Percentiles rank a stretch among this genome's conserved stretches.
Evolutionary conservation across 2,329 filamentous ascomycete species (phyloP).

Genomic region (Penicillium sp.): DNA sequence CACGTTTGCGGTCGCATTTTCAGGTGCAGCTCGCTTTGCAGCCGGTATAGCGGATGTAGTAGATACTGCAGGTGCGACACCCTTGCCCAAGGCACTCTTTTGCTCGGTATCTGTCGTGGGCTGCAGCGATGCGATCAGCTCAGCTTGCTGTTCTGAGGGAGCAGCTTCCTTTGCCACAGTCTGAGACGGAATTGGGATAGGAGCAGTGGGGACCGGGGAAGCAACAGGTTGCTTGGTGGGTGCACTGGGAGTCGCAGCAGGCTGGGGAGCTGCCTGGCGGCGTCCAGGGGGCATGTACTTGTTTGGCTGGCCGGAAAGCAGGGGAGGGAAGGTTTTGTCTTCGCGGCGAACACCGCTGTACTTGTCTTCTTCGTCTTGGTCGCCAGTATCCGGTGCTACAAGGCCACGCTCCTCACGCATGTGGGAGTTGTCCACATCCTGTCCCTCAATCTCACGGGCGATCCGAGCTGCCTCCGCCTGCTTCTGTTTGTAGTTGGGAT

Average conservation of each 20-base stretch:
- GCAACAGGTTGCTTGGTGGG: conserved; percentile 81
- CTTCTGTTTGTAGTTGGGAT: conserved; percentile 77
- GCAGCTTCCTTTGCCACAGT: conserved; percentile 29
- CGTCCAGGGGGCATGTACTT: conserved; percentile 91
- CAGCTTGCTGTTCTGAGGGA: conserved; percentile 23
- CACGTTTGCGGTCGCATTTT: conserved; percentile 60
- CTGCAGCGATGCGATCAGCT: conserved; percentile 24
- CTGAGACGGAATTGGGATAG: conserved; percentile 25
- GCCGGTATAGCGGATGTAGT: conserved; percentile 49
- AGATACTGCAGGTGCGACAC: conserved; percentile 12
- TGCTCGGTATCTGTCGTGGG: conserved; percentile 27
- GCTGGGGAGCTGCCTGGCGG: conserved; percentile 71
- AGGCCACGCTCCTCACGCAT: conserved; percentile 84
- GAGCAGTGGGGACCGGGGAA: conserved; percentile 54
- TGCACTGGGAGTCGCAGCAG: conserved; percentile 73
- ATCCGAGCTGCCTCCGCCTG: conserved; percentile 77
- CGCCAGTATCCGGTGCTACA: conserved; percentile 64
- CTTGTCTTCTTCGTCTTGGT: conserved; percentile 86
- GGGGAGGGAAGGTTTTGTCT: conserved; percentile 59
- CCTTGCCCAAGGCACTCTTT: conserved; percentile 27
- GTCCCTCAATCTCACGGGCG: conserved; percentile 85
- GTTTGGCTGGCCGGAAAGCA: conserved; percentile 59
- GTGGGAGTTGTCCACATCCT: conserved; percentile 71
- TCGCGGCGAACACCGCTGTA: conserved; percentile 91
- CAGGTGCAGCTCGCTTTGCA: conserved; percentile 38